phyloP scores from a whole-genome alignment of 192 early-diverging fungal species.

The Gonapodya sp. region DNA sequence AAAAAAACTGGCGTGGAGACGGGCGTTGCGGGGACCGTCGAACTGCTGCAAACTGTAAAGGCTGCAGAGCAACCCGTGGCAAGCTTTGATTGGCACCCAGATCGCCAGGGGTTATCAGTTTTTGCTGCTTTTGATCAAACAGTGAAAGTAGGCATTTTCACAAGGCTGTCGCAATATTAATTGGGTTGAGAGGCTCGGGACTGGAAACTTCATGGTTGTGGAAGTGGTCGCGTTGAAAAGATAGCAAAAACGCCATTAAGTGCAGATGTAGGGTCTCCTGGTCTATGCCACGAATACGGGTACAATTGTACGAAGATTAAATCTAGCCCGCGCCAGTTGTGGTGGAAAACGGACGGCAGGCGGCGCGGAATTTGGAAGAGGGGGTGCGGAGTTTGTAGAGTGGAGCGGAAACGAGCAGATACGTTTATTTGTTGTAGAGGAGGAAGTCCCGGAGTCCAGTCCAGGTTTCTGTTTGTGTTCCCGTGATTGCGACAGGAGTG shows the following conservation, averaged over 20 bases:
- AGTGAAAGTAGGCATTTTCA: conserved; percentile 51
- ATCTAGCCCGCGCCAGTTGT: too few species aligned
- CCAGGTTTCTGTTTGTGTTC: neutral
- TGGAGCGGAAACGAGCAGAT: neutral
- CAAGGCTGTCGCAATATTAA: conserved; percentile 31
- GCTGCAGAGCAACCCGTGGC: conserved; percentile 59
- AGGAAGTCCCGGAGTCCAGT: neutral
- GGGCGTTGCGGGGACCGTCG: conserved; percentile 20
- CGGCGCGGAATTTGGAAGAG: neutral
- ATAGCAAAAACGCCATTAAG: too few species aligned
- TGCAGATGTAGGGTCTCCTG: too few species aligned
- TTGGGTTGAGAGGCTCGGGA: neutral
- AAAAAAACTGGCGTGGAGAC: conserved; percentile 21
- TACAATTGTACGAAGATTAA: neutral
- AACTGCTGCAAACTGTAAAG: conserved; percentile 25
- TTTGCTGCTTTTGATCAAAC: conserved; percentile 59
- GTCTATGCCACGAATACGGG: too few species aligned
- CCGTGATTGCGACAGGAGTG: too few species aligned
- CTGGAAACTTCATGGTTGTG: too few species aligned
- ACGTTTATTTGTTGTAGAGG: neutral
- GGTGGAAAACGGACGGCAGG: neutral
- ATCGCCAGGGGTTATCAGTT: conserved; percentile 54
- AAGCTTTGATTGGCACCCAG: conserved; percentile 54
- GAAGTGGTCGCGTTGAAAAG: too few species aligned
- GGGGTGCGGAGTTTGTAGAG: neutral